Base-by-base conservation (phyloP, 2,329 filamentous ascomycete species). In the Colletotrichum viniferum region DNA sequence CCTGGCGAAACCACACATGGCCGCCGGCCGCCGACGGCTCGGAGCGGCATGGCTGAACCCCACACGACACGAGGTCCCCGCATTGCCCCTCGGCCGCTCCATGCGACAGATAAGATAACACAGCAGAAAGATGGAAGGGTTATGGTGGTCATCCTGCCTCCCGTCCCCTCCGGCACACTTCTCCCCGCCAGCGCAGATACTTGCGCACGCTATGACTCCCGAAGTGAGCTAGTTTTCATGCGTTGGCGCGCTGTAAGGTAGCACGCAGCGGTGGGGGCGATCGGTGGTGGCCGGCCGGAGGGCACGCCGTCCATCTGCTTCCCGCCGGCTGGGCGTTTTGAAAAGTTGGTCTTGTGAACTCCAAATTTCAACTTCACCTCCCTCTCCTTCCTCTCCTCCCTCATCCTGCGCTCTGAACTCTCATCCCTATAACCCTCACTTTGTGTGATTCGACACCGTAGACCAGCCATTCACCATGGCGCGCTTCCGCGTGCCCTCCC, bases 21-120 rank as follows among this genome's bases (percentile, higher is more conserved):
- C 73, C 70, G 70, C n/a, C 73, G 73, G 73, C 73, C 43, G 73
- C 73, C 70, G 73, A 30, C 73, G 73, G 73, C 73, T 69, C 58
- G 58, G 73, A 60, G 58, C 70, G 36, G 21, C 34, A 36, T n/a
- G 30, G 1, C 18, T 34, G 34, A 56, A 34, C 58, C 38, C 55
- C 68, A 32, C 30, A 13, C 38, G 18, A 32, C 30, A 13, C 38
- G 18, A 24, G n/a, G 10, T 10, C 62, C 69, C 69, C 69, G 21
- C 67, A 52, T 52, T n/a, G 26, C 26, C 38, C 63, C 34, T 64
- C 58, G 30, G 26, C 52, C 12, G 28, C 62, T 34, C 64, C 28
- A 21, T 56, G n/a, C 26, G 18, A 14, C 30, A 30, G 66, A 69
- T 60, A 69, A 69, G 66, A 69, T 69, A 69, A 30, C 63, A 43